Evolutionary conservation across 345 rosid genomes (phyloP), one percentile per base, ranked within the genome.

Genomic region (Eutrema heterophyllum): DNA sequence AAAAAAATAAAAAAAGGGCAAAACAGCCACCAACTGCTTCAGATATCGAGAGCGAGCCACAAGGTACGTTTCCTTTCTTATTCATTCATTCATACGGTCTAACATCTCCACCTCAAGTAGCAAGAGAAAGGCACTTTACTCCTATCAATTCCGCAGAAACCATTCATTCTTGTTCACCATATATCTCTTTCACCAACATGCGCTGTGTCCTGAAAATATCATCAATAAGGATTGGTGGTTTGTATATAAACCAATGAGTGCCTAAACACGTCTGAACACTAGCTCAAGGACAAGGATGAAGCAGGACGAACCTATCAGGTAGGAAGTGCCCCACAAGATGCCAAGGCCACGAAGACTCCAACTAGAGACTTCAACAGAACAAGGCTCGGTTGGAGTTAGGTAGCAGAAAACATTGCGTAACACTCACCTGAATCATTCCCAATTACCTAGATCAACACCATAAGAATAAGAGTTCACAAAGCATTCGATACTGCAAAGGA

Each of bases 311-410:
- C 97, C 82, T 68, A 85, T 82, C 82, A 73, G 88, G 85, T 83
- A 83, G 85, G 84, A 83, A 76, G 82, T 73, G 80, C 88, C 91
- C 75, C 68, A 74, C 95, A 71, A 84, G 67, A 81, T 81, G 87
- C 87, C 80, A 82, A 81, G 70, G 89, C 94, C 90, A 84, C 81
- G 73, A 70, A 73, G 72, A 72, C 87, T 89, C 93, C 96, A 88
- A 86, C 94, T 66, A 82, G 62, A 82, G 80, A 81, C 85, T 68
- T 82, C 85, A 84, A 83, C 75, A 80, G 83, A 78, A 79, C 73
- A 83, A 79, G 72, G 83, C 82, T 79, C 84, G 78, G 88, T 78
- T 78, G 94, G 90, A 87, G 89, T 75, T 81, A 64, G 68, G 87
- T 76, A 83, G 87, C 88, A 86, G 79, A 84, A 78, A 76, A 81